Percentiles rank a stretch among this genome's conserved stretches.
These are phyloP conservation scores for Reticulascus tulasneorum DNA, from an alignment of 2,329 filamentous ascomycete species.

Conservation along the genomic window DNA sequence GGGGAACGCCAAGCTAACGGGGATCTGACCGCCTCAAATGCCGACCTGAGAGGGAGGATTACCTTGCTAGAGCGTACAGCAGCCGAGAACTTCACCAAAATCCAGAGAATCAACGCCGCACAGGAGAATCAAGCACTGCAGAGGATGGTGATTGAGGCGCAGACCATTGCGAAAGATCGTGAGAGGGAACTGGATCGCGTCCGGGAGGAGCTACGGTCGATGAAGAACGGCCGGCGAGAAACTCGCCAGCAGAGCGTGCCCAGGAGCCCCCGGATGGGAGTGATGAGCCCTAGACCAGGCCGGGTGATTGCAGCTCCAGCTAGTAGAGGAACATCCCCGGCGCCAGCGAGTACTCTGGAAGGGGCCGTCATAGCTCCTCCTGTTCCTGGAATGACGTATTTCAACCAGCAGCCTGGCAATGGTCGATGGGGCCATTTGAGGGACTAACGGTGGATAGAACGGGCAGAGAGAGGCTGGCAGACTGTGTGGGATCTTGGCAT, in stretches of 20 bases:
- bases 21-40: constrained; percentile 42
- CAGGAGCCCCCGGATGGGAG: constrained; percentile 50
- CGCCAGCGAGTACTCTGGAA: constrained; percentile 26
- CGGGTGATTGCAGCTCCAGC: constrained; percentile 26
- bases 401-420: constrained; percentile 32
- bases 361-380: constrained; percentile 21
- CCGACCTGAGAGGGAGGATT: constrained; percentile 37
- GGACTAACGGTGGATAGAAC: constrained; percentile 24
- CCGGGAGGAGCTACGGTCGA: constrained; percentile 43
- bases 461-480: background rate
- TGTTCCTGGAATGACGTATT: constrained; percentile 33
- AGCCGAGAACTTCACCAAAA: constrained; percentile 38
- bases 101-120: constrained; percentile 43
- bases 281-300: constrained; percentile 46
- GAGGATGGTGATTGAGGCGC: constrained; percentile 37
- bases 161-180: constrained; percentile 41
- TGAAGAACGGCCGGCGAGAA: constrained; percentile 49
- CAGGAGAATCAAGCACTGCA: constrained; percentile 29
- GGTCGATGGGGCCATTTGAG: constrained; percentile 42
- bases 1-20: constrained; percentile 46
- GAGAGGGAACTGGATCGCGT: constrained; percentile 45
- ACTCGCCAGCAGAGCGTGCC: constrained; percentile 55
- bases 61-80: constrained; percentile 37
- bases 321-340: constrained; percentile 50
- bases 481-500: background rate